A percentile compares a stretch with the other conserved stretches of the same genome.
Evolutionary conservation across 73 alveolate species (phyloP).

Genomic region (Paraurostyla sp.): DNA sequence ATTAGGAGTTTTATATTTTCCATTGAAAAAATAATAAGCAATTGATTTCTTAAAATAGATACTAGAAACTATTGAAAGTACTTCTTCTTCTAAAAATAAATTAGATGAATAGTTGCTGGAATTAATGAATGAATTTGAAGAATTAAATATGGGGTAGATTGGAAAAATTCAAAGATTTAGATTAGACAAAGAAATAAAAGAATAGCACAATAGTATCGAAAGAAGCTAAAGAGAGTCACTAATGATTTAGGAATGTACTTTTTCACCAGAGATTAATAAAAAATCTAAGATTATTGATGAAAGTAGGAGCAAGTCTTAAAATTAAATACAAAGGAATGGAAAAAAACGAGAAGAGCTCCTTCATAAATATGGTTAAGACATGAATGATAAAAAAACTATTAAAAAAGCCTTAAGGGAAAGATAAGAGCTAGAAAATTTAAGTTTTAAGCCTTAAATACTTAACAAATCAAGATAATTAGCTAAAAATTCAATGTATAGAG

Average conservation of each 20-base stretch:
- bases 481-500: background rate
- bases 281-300: background rate
- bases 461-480: background rate
- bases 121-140: background rate
- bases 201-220: background rate
- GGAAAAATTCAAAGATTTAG: background rate
- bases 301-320: background rate
- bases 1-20: background rate
- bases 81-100: background rate
- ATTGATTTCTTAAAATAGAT: background rate
- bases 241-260: background rate
- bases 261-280: slow-evolving; percentile 1
- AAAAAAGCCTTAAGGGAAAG: background rate
- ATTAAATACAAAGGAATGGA: too few species aligned
- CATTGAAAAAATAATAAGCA: background rate
- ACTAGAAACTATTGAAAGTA: background rate
- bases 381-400: background rate
- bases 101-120: background rate
- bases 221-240: background rate
- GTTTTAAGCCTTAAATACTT: slow-evolving; percentile 19
- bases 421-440: background rate
- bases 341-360: too few species aligned
- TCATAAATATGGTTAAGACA: too few species aligned
- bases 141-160: background rate
- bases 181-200: background rate